Conservation (phyloP, 78 protist species). For the Tieghemostelium lacteum region DNA sequence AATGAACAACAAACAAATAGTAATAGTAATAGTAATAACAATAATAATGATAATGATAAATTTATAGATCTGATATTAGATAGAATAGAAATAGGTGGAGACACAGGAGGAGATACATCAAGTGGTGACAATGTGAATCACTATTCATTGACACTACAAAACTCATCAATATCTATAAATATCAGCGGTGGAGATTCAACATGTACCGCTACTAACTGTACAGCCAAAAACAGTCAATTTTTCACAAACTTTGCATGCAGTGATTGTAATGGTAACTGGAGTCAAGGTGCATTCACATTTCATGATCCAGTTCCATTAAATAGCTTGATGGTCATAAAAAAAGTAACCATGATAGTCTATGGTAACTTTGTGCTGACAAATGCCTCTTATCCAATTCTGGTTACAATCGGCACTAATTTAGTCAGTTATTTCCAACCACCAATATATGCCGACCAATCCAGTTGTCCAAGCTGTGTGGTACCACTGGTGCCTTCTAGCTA, state of each 20-base stretch:
- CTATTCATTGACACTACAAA: not conserved
- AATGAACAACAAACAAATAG: not conserved
- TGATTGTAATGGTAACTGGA: not conserved
- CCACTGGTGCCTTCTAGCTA: not conserved
- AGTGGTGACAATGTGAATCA: not conserved
- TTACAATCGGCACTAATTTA: not conserved
- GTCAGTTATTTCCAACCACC: not conserved
- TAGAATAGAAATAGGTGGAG: not conserved
- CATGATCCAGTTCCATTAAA: constrained; percentile 11
- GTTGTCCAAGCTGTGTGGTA: not conserved
- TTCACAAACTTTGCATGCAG: not conserved
- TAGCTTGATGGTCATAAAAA: not conserved
- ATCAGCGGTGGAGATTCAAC: not conserved
- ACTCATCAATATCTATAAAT: not conserved
- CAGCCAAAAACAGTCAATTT: not conserved
- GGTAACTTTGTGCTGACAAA: not conserved
- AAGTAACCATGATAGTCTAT: not conserved
- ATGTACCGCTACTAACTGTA: not conserved
- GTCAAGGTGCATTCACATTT: not conserved
- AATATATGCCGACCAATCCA: not conserved
- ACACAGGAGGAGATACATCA: not conserved
- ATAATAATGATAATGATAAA: not conserved
- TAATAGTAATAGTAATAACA: not conserved
- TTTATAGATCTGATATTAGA: no score
- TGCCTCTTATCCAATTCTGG: not conserved